Evolutionary conservation across 2,329 filamentous ascomycete genomes (phyloP), one percentile per base, ranked within the genome.

Genomic region (Epichloe sp.): DNA sequence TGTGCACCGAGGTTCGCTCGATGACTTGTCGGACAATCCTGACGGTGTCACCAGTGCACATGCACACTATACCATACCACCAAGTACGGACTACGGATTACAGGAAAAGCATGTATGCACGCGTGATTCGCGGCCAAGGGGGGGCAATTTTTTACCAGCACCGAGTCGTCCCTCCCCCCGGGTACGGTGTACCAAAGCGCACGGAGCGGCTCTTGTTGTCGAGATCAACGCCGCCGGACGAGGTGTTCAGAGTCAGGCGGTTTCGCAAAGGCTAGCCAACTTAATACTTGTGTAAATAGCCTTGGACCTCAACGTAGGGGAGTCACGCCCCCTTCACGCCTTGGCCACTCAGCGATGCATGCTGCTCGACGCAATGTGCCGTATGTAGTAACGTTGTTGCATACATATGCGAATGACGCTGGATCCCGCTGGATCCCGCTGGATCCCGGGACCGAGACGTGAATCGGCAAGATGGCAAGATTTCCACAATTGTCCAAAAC

Each of bases 321-420:
- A 26, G 23, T 26, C 23, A 26, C 23, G 23, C 23, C 23, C 21
- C 6, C 7, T 3, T 7, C 6, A 26, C 23, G 23, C 23, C 23
- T 26, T 1, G 26, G 23, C 34, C 48, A 49, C 48, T 15, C 48
- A 50, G 42, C 17, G 19, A 31, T 37, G 48, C 43, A 44, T 21
- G 48, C 47, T 23, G 21, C 21, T 40, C 21, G 21, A 46, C 48
- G 43, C 48, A 42, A 31, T 50, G 48, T 23, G 41, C 42, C 48
- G 26, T 17, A 21, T 21, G 19, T 21, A 21, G 19, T 21, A 8
- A 37, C 34, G 40, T 37, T 23, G 40, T 44, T 35, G n/a, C 19
- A 21, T 19, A 19, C n/a, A n/a, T 19, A 19, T 49, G n/a, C 23
- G 41, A 35, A 41, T 35, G 31, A 38, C 35, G 21, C 43, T 21